Evolutionary conservation across 495 filamentous ascomycete species (phyloP).

Genomic region (Neurospora sp.): DNA sequence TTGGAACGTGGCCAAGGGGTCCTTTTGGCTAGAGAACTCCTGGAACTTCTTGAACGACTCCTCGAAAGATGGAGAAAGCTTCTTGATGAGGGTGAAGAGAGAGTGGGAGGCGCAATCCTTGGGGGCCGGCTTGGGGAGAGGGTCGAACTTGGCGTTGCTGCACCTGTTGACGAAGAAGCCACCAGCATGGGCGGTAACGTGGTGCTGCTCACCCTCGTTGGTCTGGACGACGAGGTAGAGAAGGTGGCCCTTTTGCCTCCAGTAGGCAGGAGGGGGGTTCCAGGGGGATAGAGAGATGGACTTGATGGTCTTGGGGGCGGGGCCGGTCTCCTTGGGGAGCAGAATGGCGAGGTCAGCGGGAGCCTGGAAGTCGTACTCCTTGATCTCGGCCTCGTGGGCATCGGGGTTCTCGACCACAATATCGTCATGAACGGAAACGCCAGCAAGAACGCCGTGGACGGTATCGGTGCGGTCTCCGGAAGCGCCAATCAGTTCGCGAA

Average conservation of each 20-base stretch:
- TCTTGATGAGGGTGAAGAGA: constrained; percentile 64
- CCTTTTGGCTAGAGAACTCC: constrained; percentile 69
- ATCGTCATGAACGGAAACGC: constrained; percentile 75
- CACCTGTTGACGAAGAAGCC: constrained; percentile 97
- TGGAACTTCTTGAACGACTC: constrained; percentile 63
- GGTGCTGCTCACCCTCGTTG: constrained; percentile 83
- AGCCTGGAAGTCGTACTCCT: constrained; percentile 66
- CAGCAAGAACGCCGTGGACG: constrained; percentile 80
- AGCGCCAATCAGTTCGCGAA: constrained; percentile 87
- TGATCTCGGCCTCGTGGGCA: constrained; percentile 35
- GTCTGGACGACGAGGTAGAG: constrained; percentile 84
- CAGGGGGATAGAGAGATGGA: constrained; percentile 79
- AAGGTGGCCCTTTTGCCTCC: constrained; percentile 84
- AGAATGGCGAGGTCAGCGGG: constrained; percentile 57
- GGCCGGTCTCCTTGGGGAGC: constrained; percentile 50
- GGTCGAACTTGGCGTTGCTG: constrained; percentile 85
- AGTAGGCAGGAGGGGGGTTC: constrained; percentile 90
- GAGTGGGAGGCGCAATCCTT: constrained; percentile 74
- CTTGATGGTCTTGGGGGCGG: constrained; percentile 80
- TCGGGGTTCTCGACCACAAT: constrained; percentile 36
- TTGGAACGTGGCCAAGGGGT: constrained; percentile 86
- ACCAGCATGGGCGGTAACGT: constrained; percentile 85
- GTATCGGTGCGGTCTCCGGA: constrained; percentile 80
- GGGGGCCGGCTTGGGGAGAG: constrained; percentile 59
- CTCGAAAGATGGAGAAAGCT: constrained; percentile 75